phyloP scores from a whole-genome alignment of 2,329 filamentous ascomycete genomes.

The Monilinia fructicola region DNA sequence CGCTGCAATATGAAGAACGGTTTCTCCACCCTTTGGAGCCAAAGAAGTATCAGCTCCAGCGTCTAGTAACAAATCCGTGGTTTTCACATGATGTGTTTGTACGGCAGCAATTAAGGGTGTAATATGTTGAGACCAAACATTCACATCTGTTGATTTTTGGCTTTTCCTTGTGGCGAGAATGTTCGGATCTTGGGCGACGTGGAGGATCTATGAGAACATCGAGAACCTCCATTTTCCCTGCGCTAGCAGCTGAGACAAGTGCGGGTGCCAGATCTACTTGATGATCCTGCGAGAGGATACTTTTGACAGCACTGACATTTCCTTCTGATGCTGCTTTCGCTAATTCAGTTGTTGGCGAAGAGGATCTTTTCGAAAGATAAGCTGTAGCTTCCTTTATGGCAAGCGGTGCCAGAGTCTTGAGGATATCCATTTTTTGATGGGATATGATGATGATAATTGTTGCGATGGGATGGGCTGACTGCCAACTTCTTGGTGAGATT shows the following conservation, averaged over 20 bases:
- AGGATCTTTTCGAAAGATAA: slow-evolving; percentile 5
- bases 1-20: slow-evolving; percentile 26
- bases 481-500: background rate
- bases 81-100: slow-evolving; percentile 29
- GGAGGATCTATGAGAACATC: slow-evolving; percentile 29
- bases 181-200: background rate
- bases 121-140: slow-evolving; percentile 26
- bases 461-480: background rate
- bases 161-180: slow-evolving; percentile 11
- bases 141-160: slow-evolving; percentile 20
- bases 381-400: slow-evolving; percentile 4
- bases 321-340: slow-evolving; percentile 24
- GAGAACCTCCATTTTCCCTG: slow-evolving; percentile 26
- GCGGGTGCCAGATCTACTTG: slow-evolving; percentile 27
- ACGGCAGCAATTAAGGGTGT: slow-evolving; percentile 31
- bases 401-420: slow-evolving; percentile 2
- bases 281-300: slow-evolving; percentile 24
- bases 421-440: slow-evolving; percentile 7
- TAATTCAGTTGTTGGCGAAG: slow-evolving; percentile 22
- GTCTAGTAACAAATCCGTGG: slow-evolving; percentile 27
- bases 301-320: slow-evolving; percentile 17
- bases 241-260: slow-evolving; percentile 27
- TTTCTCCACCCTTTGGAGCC: slow-evolving; percentile 22
- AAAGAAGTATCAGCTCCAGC: slow-evolving; percentile 30
- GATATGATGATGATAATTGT: background rate